Evolutionary conservation across 2,329 filamentous ascomycete genomes (phyloP).

Genomic region (Diaporthe nobilis): DNA sequence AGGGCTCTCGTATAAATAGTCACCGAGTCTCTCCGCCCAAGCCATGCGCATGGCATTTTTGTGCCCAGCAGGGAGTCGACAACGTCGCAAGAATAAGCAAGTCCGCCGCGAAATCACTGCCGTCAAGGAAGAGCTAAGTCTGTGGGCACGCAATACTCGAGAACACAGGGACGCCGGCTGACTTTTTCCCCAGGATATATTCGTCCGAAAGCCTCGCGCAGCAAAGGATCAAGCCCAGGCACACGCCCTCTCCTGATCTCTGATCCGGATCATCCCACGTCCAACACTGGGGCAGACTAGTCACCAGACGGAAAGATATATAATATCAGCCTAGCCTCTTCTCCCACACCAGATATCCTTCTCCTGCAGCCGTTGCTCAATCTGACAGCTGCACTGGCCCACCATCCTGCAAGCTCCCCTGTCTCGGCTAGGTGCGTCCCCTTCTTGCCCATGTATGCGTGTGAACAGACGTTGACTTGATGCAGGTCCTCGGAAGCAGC

Average conservation of each 20-base stretch:
- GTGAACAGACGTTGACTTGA: conserved; percentile 6
- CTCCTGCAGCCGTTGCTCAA: conserved; percentile 15
- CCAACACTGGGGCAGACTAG: conserved; percentile 10
- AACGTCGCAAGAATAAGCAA: conserved; percentile 9
- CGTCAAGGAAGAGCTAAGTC: neutral
- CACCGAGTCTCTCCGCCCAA: conserved; percentile 12
- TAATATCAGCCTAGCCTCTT: conserved; percentile 38
- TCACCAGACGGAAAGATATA: conserved; percentile 39
- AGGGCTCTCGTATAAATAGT: conserved; percentile 28
- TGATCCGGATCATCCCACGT: conserved; percentile 36
- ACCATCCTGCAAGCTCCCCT: conserved; percentile 32
- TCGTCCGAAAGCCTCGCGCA: conserved; percentile 22
- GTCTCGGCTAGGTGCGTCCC: conserved; percentile 29
- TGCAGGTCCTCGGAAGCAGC: conserved; percentile 7
- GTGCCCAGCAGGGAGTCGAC: conserved; percentile 18
- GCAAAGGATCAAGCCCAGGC: conserved; percentile 18
- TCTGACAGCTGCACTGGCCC: conserved; percentile 32
- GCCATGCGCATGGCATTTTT: conserved; percentile 1
- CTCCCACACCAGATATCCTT: conserved; percentile 13
- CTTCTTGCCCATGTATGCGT: neutral
- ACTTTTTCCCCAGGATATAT: conserved; percentile 15
- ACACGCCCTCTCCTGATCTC: conserved; percentile 31
- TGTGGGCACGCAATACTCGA: neutral
- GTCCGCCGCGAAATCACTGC: neutral
- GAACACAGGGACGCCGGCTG: neutral